phyloP scores from a whole-genome alignment of 176 grass and related monocot species.

The Avena insularis region DNA sequence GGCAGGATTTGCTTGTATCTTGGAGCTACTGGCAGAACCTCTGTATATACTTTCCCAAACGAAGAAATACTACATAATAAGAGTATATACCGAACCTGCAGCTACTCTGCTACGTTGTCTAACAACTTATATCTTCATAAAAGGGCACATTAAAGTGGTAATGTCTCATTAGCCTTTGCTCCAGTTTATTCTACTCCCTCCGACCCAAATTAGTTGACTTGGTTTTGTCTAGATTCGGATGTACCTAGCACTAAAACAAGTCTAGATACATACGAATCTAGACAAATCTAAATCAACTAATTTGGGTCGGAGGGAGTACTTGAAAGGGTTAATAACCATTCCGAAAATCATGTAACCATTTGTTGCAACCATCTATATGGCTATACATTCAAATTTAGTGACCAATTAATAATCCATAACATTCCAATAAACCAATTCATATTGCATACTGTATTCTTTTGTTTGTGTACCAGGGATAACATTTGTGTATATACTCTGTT shows the following conservation, averaged over 20 bases:
- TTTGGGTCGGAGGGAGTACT: neutral
- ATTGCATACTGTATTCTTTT: conserved; percentile 4
- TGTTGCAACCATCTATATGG: neutral
- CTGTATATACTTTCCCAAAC: conserved; percentile 95
- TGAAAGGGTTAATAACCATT: conserved; percentile 1
- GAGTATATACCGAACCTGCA: conserved; percentile 79
- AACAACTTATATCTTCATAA: conserved; percentile 83
- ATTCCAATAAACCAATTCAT: neutral
- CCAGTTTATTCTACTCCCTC: neutral
- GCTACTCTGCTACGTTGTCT: conserved; percentile 81
- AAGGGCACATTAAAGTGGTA: conserved; percentile 72
- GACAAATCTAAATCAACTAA: no score
- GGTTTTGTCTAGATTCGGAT: no score
- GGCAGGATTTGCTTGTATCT: conserved; percentile 91
- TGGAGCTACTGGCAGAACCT: conserved; percentile 94
- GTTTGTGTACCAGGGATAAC: conserved; percentile 19
- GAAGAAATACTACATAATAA: conserved; percentile 82
- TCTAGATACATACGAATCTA: no score
- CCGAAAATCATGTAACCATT: conserved; percentile 16
- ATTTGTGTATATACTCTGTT: neutral
- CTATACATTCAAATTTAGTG: neutral
- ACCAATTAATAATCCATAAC: neutral
- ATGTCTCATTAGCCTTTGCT: conserved; percentile 32
- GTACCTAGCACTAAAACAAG: no score
- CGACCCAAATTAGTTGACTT: no score